phyloP scores from a whole-genome alignment of 2,329 filamentous ascomycete species.

The Clonostachys rhizophaga region DNA sequence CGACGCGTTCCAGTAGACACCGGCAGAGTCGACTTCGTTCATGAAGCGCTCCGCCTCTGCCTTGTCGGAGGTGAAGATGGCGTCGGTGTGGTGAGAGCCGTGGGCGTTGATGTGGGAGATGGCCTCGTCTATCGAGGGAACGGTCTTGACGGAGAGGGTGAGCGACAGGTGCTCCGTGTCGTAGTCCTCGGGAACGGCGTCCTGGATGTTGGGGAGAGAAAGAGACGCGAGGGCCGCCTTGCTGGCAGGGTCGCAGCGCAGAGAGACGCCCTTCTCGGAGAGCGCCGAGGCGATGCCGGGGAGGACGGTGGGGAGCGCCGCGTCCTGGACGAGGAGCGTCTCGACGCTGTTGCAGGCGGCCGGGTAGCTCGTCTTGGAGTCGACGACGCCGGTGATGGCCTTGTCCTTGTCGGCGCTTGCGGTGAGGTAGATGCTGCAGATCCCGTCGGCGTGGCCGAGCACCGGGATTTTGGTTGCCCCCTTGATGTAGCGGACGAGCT shows the following conservation, averaged over 20 bases:
- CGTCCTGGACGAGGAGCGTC: conserved; percentile 78
- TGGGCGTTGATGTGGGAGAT: conserved; percentile 88
- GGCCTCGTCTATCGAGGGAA: conserved; percentile 64
- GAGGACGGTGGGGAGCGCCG: conserved; percentile 62
- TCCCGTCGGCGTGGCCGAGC: conserved; percentile 89
- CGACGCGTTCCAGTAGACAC: conserved; percentile 95
- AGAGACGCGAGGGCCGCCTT: conserved; percentile 57
- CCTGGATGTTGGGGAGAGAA: conserved; percentile 46
- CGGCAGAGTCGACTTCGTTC: conserved; percentile 79
- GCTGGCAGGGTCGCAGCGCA: conserved; percentile 72
- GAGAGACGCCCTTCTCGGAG: conserved; percentile 68
- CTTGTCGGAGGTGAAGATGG: conserved; percentile 70
- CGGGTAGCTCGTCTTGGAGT: conserved; percentile 91
- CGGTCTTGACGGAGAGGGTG: conserved; percentile 76
- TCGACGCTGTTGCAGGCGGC: conserved; percentile 96
- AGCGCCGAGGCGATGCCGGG: conserved; percentile 71
- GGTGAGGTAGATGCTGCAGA: conserved; percentile 85
- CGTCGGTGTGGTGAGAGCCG: conserved; percentile 91
- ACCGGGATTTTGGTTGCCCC: conserved; percentile 90
- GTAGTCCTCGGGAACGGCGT: conserved; percentile 68
- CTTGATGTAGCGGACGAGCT: conserved; percentile 87
- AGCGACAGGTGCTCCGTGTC: conserved; percentile 87
- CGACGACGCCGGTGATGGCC: conserved; percentile 73
- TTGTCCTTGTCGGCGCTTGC: conserved; percentile 68
- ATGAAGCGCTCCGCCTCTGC: conserved; percentile 77